Evolutionary conservation across 345 rosid species (phyloP).

Genomic region (Salix purpurea): DNA sequence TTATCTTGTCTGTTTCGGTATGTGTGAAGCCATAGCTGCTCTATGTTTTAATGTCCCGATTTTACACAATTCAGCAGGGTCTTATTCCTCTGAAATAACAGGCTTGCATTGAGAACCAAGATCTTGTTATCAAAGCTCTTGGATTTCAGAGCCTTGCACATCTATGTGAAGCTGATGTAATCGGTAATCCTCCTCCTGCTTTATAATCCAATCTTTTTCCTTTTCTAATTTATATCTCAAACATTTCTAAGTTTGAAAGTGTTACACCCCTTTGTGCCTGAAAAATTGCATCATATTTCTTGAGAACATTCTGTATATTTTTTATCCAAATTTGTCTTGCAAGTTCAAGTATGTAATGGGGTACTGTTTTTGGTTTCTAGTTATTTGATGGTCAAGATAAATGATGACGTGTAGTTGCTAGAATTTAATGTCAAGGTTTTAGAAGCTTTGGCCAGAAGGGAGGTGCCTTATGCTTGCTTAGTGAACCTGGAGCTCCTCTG

Average conservation of each 20-base stretch:
- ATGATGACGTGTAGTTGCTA: not conserved
- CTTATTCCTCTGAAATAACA: constrained; percentile 32
- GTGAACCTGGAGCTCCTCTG: not conserved
- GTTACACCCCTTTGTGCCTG: not conserved
- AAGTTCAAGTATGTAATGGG: not conserved
- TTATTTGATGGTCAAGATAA: not conserved
- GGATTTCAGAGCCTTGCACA: constrained; percentile 94
- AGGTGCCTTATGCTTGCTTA: not conserved
- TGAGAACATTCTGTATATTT: not conserved
- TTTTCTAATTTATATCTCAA: not conserved
- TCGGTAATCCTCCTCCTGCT: constrained; percentile 49
- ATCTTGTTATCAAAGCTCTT: constrained; percentile 62
- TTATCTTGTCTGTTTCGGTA: constrained; percentile 94
- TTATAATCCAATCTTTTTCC: not conserved
- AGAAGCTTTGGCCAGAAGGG: not conserved
- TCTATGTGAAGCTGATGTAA: constrained; percentile 94
- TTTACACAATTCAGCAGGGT: constrained; percentile 11
- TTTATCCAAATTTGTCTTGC: not conserved
- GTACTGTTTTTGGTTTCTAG: not conserved
- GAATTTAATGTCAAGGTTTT: not conserved
- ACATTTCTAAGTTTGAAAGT: too few relatives aligned
- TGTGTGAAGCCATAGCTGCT: constrained; percentile 23
- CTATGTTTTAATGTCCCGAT: constrained; percentile 15
- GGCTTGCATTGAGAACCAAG: constrained; percentile 84
- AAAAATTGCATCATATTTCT: not conserved